Evolutionary conservation across 2,329 filamentous ascomycete genomes (phyloP).

Genomic region (Sporothrix variecibatus): DNA sequence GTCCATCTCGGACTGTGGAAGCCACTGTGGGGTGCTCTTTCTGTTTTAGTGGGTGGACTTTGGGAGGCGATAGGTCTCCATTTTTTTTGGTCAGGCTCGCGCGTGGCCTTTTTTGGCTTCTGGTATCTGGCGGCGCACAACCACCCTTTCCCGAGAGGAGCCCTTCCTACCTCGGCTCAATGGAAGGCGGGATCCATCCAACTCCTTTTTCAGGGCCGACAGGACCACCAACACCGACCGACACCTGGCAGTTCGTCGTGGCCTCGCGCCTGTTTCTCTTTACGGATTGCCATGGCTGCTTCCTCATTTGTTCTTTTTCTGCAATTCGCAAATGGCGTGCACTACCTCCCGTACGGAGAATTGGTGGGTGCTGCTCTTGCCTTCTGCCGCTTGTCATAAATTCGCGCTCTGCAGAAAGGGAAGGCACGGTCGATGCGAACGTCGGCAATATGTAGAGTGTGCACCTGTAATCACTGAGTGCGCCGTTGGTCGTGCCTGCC

Average conservation of each 20-base stretch:
- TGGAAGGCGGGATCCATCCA: conserved; percentile 23
- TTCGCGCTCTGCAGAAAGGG: not conserved
- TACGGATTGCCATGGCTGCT: conserved; percentile 9
- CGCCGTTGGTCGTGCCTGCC: not conserved
- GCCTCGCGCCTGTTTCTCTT: conserved; percentile 2
- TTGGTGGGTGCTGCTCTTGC: not conserved
- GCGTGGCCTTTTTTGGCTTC: not conserved
- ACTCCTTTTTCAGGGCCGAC: not conserved
- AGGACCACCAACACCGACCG: not conserved
- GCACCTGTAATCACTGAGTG: not conserved
- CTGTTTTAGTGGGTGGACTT: not conserved
- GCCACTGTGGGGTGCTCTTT: not conserved
- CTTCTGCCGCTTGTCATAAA: not conserved
- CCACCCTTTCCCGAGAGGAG: conserved; percentile 15
- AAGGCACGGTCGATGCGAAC: conserved; percentile 16
- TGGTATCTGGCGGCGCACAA: not conserved
- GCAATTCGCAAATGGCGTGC: not conserved
- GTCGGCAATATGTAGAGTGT: not conserved
- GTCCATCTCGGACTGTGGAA: not conserved
- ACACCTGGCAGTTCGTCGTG: not conserved
- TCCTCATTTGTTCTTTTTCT: not conserved
- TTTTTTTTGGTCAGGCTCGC: conserved; percentile 1
- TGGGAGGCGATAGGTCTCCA: conserved; percentile 12
- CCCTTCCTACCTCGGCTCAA: conserved; percentile 28
- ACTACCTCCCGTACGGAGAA: not conserved